Evolutionary conservation across 768 basidiomycete species (phyloP).

Genomic region (Rhodotorula sphaerocarpa): DNA sequence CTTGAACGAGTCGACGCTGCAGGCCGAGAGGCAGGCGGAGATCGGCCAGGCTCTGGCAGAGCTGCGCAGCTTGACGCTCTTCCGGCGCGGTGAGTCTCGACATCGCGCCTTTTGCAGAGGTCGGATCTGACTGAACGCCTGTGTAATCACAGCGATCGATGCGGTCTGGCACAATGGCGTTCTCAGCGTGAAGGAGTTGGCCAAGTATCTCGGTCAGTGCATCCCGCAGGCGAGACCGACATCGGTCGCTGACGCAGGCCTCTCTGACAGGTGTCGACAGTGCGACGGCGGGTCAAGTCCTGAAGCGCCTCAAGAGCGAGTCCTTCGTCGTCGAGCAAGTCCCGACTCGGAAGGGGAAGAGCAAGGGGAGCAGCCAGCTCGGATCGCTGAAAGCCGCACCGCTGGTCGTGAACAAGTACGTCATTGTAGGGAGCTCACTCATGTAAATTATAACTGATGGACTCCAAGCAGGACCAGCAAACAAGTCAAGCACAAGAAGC

Average conservation of each 20-base stretch:
- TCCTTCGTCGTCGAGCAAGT: constrained; percentile 17
- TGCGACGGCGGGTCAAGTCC: constrained; percentile 15
- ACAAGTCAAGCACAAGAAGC: constrained; percentile 16
- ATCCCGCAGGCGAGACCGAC: no score
- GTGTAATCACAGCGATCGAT: constrained; percentile 1
- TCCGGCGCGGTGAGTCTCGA: constrained; percentile 19
- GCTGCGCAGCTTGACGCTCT: constrained; percentile 19
- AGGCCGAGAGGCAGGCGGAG: constrained; percentile 9
- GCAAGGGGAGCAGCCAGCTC: not conserved
- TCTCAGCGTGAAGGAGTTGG: constrained; percentile 4
- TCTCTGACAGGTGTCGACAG: constrained; percentile 6
- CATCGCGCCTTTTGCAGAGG: no score
- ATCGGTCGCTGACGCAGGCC: not conserved
- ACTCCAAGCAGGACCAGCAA: not conserved
- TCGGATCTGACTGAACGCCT: no score
- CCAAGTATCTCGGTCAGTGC: constrained; percentile 17
- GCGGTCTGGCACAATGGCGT: constrained; percentile 12
- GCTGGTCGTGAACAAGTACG: constrained; percentile 22
- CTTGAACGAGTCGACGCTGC: not conserved
- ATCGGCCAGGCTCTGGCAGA: constrained; percentile 22
- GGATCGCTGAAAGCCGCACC: constrained; percentile 3
- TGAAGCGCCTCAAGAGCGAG: constrained; percentile 23
- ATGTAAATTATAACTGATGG: not conserved
- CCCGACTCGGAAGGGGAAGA: not conserved
- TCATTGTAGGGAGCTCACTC: no score